phyloP scores from a whole-genome alignment of 2,329 filamentous ascomycete genomes.

The Teratosphaeria nubilosa region DNA sequence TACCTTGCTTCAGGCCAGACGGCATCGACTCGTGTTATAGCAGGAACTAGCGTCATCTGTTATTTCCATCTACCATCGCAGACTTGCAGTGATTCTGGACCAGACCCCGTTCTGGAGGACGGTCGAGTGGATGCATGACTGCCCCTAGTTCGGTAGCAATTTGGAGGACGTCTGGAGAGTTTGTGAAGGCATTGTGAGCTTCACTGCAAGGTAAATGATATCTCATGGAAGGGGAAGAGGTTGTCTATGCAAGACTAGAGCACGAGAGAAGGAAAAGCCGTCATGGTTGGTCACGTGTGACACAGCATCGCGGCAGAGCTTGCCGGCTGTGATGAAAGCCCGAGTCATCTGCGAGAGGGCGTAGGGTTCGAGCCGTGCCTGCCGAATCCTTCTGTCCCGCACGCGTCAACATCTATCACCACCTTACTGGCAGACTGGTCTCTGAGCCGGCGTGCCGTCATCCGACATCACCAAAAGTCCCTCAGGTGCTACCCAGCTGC shows the following conservation, averaged over 20 bases:
- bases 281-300: background rate
- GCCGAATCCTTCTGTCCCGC: no score
- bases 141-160: background rate
- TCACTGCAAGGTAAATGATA: background rate
- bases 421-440: no score
- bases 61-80: background rate
- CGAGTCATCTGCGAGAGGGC: background rate
- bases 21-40: background rate
- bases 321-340: background rate
- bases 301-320: background rate
- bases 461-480: background rate
- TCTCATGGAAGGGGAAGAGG: background rate
- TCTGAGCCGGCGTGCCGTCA: background rate
- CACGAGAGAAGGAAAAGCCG: background rate
- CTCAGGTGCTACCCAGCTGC: background rate
- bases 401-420: background rate
- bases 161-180: background rate
- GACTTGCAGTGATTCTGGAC: background rate
- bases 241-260: background rate
- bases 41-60: background rate
- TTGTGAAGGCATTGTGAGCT: background rate
- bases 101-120: background rate
- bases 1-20: background rate
- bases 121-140: background rate
- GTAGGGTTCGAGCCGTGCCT: background rate